Percentiles rank a stretch among this genome's conserved stretches.
These are phyloP conservation scores for Melampsora larici-populina DNA, from an alignment of 1,284 basidiomycete genomes.

Conservation along the genomic window DNA sequence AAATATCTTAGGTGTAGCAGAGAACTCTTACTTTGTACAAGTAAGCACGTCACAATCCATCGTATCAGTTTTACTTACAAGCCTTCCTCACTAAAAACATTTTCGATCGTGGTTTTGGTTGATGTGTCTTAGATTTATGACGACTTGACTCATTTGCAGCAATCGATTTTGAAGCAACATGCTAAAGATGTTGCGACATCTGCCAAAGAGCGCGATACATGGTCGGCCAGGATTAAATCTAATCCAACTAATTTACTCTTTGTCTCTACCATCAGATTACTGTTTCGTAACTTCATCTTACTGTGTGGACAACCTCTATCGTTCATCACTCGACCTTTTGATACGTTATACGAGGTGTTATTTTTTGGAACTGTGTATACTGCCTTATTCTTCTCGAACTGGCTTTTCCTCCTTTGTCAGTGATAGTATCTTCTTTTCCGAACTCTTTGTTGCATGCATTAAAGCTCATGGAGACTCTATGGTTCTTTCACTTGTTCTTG, in stretches of 20 bases:
- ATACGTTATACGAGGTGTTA: constrained; percentile 21
- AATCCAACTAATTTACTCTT: too few relatives aligned
- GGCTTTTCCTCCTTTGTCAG: constrained; percentile 24
- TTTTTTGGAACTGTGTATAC: constrained; percentile 16
- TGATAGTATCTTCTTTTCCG: too few relatives aligned
- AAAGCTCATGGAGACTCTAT: too few relatives aligned
- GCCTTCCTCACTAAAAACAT: too few relatives aligned
- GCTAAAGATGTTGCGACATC: constrained; percentile 16
- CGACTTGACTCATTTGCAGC: constrained; percentile 20
- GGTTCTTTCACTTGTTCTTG: too few relatives aligned
- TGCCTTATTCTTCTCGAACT: constrained; percentile 19
- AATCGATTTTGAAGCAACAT: constrained; percentile 22
- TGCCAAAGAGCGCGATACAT: constrained; percentile 1
- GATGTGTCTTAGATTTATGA: too few relatives aligned
- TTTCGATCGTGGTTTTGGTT: too few relatives aligned
- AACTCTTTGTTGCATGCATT: too few relatives aligned
- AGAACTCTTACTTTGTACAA: too few relatives aligned
- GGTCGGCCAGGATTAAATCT: neutral
- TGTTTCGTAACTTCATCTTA: constrained; percentile 6
- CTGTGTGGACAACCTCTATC: constrained; percentile 8
- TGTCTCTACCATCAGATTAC: constrained; percentile 11
- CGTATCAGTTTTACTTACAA: too few relatives aligned
- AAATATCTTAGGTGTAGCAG: too few relatives aligned
- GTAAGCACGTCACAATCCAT: too few relatives aligned
- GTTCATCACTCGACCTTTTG: constrained; percentile 22